Conservation (phyloP, 2,329 filamentous ascomycete genomes). For the Helotiales sp. region DNA sequence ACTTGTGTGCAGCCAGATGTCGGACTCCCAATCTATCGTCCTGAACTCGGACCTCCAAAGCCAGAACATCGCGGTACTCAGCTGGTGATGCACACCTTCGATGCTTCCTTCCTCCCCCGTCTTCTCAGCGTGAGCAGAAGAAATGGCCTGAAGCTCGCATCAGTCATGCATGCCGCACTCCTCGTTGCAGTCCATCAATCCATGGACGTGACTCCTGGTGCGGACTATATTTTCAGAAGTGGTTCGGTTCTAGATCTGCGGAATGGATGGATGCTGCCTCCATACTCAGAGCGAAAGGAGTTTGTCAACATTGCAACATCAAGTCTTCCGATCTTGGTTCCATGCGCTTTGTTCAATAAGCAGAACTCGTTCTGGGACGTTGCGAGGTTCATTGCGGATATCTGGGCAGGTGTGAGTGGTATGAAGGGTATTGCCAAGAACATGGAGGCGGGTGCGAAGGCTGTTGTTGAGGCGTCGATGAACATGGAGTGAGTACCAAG, state of each 20-base stretch:
- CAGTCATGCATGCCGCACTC: slow-evolving; percentile 12
- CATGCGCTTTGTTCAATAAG: background rate
- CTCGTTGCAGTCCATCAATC: slow-evolving; percentile 4
- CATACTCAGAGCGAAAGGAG: slow-evolving; percentile 1
- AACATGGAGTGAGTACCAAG: slow-evolving; percentile 1
- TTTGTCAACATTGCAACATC: slow-evolving; percentile 13
- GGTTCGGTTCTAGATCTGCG: slow-evolving; percentile 12
- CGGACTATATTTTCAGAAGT: slow-evolving; percentile 7
- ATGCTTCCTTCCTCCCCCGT: slow-evolving; percentile 1
- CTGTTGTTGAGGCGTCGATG: slow-evolving; percentile 3
- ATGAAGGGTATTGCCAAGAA: slow-evolving; percentile 9
- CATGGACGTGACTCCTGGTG: background rate
- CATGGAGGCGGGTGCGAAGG: slow-evolving; percentile 21
- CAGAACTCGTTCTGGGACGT: slow-evolving; percentile 4
- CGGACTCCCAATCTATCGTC: slow-evolving; percentile 12
- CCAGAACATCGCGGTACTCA: slow-evolving; percentile 4
- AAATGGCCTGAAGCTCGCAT: slow-evolving; percentile 8
- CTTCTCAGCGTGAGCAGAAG: slow-evolving; percentile 6
- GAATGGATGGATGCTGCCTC: slow-evolving; percentile 7
- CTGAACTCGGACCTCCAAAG: slow-evolving; percentile 3
- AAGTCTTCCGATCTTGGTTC: slow-evolving; percentile 9
- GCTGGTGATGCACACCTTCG: slow-evolving; percentile 6
- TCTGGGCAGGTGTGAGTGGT: slow-evolving; percentile 4
- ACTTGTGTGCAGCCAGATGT: background rate
- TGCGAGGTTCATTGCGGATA: background rate